phyloP scores from a whole-genome alignment of 495 filamentous ascomycete genomes.

The Tetracladium marchalianum region DNA sequence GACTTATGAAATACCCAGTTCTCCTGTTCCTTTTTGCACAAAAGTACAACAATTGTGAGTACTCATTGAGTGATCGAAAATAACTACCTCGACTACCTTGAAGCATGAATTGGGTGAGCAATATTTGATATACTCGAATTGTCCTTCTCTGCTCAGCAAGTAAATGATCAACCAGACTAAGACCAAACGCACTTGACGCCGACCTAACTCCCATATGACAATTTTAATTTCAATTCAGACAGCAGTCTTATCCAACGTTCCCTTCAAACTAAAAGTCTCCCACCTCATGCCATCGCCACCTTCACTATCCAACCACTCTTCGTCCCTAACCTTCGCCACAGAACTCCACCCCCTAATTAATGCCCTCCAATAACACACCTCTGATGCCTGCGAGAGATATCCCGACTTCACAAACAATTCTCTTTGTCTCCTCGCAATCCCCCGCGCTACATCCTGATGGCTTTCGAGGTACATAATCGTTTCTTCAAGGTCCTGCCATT shows the following conservation, averaged over 20 bases:
- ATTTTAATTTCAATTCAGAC: too few species aligned
- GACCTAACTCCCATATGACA: too few species aligned
- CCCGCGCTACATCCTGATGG: conserved; percentile 31
- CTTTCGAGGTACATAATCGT: conserved; percentile 32
- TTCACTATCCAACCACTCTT: conserved; percentile 16
- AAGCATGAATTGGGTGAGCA: too few species aligned
- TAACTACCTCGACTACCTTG: too few species aligned
- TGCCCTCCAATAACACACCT: conserved; percentile 44
- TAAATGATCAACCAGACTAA: too few species aligned
- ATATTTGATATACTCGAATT: too few species aligned
- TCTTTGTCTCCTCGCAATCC: conserved; percentile 38
- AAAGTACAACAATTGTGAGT: too few species aligned
- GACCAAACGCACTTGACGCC: too few species aligned
- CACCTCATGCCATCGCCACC: conserved; percentile 7
- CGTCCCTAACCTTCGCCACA: conserved; percentile 25
- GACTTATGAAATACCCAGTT: too few species aligned
- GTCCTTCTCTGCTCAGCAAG: too few species aligned
- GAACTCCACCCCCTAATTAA: conserved; percentile 36
- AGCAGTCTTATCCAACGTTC: neutral
- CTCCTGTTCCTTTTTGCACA: too few species aligned
- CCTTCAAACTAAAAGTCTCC: conserved; percentile 17
- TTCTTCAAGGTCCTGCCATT: conserved; percentile 40
- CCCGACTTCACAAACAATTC: conserved; percentile 32
- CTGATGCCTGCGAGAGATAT: conserved; percentile 39
- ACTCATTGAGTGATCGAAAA: too few species aligned